Evolutionary conservation across 306 rosid genomes (phyloP).

Genomic region (Parietaria judaica): DNA sequence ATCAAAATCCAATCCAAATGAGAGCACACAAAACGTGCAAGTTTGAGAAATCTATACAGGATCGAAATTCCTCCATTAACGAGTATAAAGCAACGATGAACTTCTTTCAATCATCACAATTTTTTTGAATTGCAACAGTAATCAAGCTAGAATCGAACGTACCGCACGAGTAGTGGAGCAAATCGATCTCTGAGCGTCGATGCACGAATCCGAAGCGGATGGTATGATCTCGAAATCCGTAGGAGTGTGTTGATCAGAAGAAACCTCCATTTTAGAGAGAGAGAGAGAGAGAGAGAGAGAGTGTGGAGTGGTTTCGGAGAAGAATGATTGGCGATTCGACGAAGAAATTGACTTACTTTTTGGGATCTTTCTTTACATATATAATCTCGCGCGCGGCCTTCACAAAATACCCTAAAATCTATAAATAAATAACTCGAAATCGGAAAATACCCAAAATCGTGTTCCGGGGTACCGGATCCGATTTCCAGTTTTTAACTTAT

Average conservation of each 20-base stretch:
- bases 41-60: not conserved
- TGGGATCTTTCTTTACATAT: no score
- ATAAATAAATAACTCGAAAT: no score
- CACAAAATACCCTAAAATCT: no score
- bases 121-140: no score
- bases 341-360: no score
- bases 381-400: no score
- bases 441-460: no score
- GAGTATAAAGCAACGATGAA: not conserved
- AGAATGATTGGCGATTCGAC: no score
- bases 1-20: not conserved
- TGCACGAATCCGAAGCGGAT: not conserved
- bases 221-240: not conserved
- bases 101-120: not conserved
- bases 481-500: no score
- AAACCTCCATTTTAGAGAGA: slow-evolving; percentile 2
- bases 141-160: not conserved
- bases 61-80: not conserved
- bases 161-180: slow-evolving; percentile 6
- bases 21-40: not conserved
- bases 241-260: not conserved
- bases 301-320: not conserved
- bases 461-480: no score
- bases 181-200: slow-evolving; percentile 12
- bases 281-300: not conserved